Evolutionary conservation across 208 protist genomes (phyloP), one percentile per base, ranked within the genome.

Genomic region (Eutreptiella sp.): DNA sequence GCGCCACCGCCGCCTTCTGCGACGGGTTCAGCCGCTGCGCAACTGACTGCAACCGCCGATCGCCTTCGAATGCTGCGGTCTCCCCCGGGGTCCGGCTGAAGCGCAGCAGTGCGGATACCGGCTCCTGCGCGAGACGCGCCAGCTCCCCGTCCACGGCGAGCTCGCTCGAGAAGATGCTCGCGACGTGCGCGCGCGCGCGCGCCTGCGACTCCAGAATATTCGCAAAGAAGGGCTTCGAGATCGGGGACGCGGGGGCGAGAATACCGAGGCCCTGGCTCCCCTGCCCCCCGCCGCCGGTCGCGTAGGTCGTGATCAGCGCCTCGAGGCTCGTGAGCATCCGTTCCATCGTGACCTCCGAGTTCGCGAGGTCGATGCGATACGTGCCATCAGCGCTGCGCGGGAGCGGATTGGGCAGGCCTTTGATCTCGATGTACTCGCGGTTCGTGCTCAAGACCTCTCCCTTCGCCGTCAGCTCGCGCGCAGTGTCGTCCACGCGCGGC

Each of bases 301-400:
- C 31, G 36, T 57, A 33, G 31, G 14, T 16, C 31, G n/a, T 16
- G 14, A 27, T 54, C 16, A 57, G 33, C 11, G n/a, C 24, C 31
- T 47, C 14, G n/a, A 57, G 29, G n/a, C n/a, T 33, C 36, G 7
- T 11, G 11, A 24, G 14, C 50, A 57, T 57, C 11, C 50, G 14
- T n/a, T 57, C 50, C n/a, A 33, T 32, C 11, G 50, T 24, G 9
- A 57, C 36, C 9, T 11, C 14, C 9, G 24, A 27, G 36, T 24
- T 33, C 11, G 31, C 50, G n/a, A 42, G 36, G 28, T 57, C 50
- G 36, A 57, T 57, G 9, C 50, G 7, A n/a, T 57, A 57, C n/a
- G 50, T 9, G 45, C 16, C 29, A 16, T 14, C 14, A 9, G 50
- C 14, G 14, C 21, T 11, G n/a, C 33, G 14, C 36, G n/a, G 19